Evolutionary conservation across 2,329 filamentous ascomycete species (phyloP).

Genomic region (Aspergillus glaucus): DNA sequence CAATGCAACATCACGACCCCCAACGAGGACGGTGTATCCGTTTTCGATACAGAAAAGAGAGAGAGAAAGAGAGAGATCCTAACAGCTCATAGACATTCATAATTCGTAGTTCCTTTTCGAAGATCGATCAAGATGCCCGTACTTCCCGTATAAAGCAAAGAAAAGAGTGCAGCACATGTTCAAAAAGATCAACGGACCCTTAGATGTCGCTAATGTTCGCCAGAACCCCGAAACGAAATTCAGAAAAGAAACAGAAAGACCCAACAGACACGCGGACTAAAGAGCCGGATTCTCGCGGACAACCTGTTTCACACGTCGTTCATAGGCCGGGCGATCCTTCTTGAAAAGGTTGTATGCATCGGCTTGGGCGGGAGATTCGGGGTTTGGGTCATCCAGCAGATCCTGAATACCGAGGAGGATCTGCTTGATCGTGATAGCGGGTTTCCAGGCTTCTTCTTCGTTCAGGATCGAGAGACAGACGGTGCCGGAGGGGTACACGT

Average conservation of each 20-base stretch:
- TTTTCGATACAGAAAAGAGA: slow-evolving; percentile 7
- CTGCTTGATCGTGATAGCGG: slow-evolving; percentile 96
- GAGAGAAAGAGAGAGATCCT: background rate
- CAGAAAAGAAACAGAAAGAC: background rate
- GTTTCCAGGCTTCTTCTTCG: slow-evolving; percentile 98
- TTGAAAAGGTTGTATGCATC: slow-evolving; percentile 97
- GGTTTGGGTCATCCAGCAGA: slow-evolving; percentile 91
- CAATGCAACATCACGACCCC: slow-evolving; percentile 11
- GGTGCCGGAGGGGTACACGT: slow-evolving; percentile 96
- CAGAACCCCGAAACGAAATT: background rate
- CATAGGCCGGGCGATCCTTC: slow-evolving; percentile 79
- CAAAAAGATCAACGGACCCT: background rate
- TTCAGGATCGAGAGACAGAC: slow-evolving; percentile 96
- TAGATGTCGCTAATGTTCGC: background rate
- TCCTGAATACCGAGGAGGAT: slow-evolving; percentile 95
- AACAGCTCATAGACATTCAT: background rate
- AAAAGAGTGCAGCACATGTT: background rate
- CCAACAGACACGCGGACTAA: slow-evolving; percentile 29
- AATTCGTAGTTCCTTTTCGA: background rate
- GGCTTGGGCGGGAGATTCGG: slow-evolving; percentile 91
- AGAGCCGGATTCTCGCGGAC: slow-evolving; percentile 84
- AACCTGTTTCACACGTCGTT: slow-evolving; percentile 76
- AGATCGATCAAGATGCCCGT: background rate
- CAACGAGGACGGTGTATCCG: slow-evolving; percentile 5
- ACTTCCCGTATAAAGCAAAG: background rate